phyloP scores from a whole-genome alignment of 139 green algal genomes.

The Gonium pectorale region DNA sequence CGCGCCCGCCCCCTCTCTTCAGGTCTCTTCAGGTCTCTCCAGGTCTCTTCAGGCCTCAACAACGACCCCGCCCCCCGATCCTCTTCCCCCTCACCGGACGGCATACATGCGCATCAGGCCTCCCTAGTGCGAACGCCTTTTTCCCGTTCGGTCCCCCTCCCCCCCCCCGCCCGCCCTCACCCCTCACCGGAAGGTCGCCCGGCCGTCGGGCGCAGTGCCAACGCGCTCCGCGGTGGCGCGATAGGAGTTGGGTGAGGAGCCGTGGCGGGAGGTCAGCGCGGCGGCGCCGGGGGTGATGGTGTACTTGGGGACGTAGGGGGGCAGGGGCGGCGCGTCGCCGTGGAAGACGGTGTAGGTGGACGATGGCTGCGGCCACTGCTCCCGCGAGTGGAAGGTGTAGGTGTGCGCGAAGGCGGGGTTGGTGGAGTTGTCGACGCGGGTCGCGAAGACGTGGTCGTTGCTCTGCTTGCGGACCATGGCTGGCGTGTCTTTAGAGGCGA shows the following conservation, averaged over 20 bases:
- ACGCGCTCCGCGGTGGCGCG: not conserved
- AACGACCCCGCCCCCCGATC: too few relatives aligned
- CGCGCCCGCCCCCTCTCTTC: too few relatives aligned
- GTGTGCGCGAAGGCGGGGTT: not conserved
- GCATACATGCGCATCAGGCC: too few relatives aligned
- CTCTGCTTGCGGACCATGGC: not conserved
- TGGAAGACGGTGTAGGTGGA: constrained; percentile 40
- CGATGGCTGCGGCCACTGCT: constrained; percentile 10
- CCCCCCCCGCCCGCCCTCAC: too few relatives aligned
- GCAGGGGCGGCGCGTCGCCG: not conserved
- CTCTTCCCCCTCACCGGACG: too few relatives aligned
- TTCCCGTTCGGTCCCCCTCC: too few relatives aligned
- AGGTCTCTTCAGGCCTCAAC: too few relatives aligned
- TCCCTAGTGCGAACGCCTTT: too few relatives aligned
- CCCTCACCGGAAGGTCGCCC: not conserved
- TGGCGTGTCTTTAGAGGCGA: too few relatives aligned
- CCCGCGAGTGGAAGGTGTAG: constrained; percentile 6
- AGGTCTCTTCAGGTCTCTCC: too few relatives aligned
- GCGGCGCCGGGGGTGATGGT: not conserved
- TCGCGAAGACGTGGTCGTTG: not conserved
- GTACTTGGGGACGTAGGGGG: constrained; percentile 21
- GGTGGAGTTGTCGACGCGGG: constrained; percentile 11
- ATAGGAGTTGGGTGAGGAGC: constrained; percentile 1
- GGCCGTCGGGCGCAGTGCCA: not conserved
- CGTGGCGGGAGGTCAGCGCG: constrained; percentile 10